A percentile compares a stretch with the other conserved stretches of the same genome.
Evolutionary conservation across 192 early-diverging fungal species (phyloP).

Genomic region (Dissophora ornata): DNA sequence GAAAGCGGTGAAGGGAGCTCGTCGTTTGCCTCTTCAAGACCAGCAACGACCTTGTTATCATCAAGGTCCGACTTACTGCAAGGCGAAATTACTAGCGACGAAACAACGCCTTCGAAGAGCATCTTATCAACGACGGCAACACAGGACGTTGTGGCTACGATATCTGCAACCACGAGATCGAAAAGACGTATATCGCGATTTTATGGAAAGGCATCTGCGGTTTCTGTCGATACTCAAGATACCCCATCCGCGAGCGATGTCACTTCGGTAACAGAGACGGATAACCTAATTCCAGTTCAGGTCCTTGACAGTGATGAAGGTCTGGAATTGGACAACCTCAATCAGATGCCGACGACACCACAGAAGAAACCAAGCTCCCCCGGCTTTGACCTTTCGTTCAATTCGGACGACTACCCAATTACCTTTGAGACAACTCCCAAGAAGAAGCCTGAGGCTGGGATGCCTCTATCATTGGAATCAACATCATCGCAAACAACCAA

Average conservation of each 20-base stretch:
- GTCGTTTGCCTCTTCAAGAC: background rate
- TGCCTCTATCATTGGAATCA: conserved; percentile 16
- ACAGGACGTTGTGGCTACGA: background rate
- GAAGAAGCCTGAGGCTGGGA: conserved; percentile 43
- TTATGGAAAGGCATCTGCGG: no score
- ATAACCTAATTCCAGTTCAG: no score
- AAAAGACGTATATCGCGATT: background rate
- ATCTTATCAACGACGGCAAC: background rate
- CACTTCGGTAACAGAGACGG: no score
- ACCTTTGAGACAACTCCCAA: conserved; percentile 10
- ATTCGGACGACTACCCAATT: conserved; percentile 6
- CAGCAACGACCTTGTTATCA: background rate
- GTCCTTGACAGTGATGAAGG: no score
- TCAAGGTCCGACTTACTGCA: no score
- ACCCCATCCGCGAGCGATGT: no score
- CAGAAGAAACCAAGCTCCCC: background rate
- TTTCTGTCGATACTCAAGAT: no score
- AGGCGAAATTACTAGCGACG: no score
- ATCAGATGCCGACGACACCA: no score
- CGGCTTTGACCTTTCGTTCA: background rate
- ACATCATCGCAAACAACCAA: background rate
- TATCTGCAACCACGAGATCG: background rate
- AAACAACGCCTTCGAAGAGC: no score
- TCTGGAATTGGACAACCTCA: no score
- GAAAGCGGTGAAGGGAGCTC: conserved; percentile 6